Base-by-base conservation (phyloP, 257 asterid species). In the Solanum dulcamara region DNA sequence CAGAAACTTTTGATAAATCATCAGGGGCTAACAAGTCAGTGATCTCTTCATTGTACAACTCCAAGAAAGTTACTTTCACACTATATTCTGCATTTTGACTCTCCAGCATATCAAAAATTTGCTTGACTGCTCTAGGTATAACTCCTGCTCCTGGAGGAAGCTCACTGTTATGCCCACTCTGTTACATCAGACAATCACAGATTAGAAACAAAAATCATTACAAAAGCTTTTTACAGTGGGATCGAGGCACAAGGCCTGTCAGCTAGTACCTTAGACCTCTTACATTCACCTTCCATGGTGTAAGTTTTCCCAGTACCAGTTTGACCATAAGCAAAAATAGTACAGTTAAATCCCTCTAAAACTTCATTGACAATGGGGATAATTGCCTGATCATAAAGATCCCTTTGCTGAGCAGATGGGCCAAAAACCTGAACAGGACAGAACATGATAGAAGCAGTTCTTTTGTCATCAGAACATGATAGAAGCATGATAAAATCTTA, bases 281-380 rank as follows among this genome's bases (percentile, higher is more conserved):
- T 93, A 81, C 97, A 92, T 88, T 94, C 98, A 66, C 98, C 98
- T 89, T 94, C 98, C 98, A 95, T 95, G 42, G 98, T 95, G 88
- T 92, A 94, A 5, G 98, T 95, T 86, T 94, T 95, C 22, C 98
- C 98, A 0, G 98, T 95, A 72, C 98, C 98, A n/a, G 98, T 95
- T 85, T 94, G 98, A 74, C 98, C 97, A 87, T 95, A 94, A 42
- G 98, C 98, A 83, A 95, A 95, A 28, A 94, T 95, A 9, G 98
- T 95, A 81, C 98, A 95, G 88, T 95, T 94, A 88, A 94, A 95
- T 38, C 98, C 98, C 87, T 94, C 98, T 86, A 95, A 83, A 14
- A 95, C 97, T 87, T 95, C 98, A 84, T 94, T 86, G 35, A 95
- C 98, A 62, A 95, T 93, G 9, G 98, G 98, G 8, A 94, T 89